Percentiles rank a stretch among this genome's conserved stretches.
phyloP scores from a whole-genome alignment of 768 basidiomycete genomes.

The Mycena alexandri region DNA sequence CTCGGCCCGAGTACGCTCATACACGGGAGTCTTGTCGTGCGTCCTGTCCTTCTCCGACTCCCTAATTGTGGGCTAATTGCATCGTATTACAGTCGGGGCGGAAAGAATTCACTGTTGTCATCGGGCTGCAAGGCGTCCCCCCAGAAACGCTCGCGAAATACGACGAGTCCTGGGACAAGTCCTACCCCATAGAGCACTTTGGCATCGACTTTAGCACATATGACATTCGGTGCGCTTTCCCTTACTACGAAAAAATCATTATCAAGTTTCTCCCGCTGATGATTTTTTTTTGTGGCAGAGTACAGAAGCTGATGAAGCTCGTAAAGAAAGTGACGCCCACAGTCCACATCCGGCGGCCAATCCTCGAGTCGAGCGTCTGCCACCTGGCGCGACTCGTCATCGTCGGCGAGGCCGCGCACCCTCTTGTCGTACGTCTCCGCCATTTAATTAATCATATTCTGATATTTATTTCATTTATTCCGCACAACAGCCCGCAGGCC shows the following conservation, averaged over 20 bases:
- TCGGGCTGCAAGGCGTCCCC: slow-evolving; percentile 27
- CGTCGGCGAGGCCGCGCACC: slow-evolving; percentile 74
- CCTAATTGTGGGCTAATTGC: slow-evolving; percentile 44
- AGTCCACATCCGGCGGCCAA: slow-evolving; percentile 45
- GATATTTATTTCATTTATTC: too few relatives aligned
- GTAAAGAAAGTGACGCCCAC: slow-evolving; percentile 47
- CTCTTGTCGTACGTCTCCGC: slow-evolving; percentile 56
- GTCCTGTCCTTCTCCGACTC: slow-evolving; percentile 20
- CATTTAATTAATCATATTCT: not conserved
- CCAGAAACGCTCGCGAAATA: slow-evolving; percentile 38
- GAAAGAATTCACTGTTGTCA: slow-evolving; percentile 38
- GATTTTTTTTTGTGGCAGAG: slow-evolving; percentile 38
- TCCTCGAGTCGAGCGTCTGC: slow-evolving; percentile 64
- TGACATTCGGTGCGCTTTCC: slow-evolving; percentile 48
- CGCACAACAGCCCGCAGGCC: slow-evolving; percentile 61
- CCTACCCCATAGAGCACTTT: slow-evolving; percentile 48
- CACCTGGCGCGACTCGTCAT: slow-evolving; percentile 60
- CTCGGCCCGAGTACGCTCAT: slow-evolving; percentile 45
- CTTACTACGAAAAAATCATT: not conserved
- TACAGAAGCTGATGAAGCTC: slow-evolving; percentile 50
- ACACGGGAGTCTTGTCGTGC: slow-evolving; percentile 46
- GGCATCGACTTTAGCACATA: slow-evolving; percentile 51
- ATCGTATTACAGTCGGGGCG: slow-evolving; percentile 40
- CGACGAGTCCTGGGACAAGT: slow-evolving; percentile 49
- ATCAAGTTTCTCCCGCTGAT: not conserved